These are phyloP conservation scores for Porpolomopsis calyptriformis DNA, from an alignment of 768 basidiomycete genomes.

Conservation along the genomic window DNA sequence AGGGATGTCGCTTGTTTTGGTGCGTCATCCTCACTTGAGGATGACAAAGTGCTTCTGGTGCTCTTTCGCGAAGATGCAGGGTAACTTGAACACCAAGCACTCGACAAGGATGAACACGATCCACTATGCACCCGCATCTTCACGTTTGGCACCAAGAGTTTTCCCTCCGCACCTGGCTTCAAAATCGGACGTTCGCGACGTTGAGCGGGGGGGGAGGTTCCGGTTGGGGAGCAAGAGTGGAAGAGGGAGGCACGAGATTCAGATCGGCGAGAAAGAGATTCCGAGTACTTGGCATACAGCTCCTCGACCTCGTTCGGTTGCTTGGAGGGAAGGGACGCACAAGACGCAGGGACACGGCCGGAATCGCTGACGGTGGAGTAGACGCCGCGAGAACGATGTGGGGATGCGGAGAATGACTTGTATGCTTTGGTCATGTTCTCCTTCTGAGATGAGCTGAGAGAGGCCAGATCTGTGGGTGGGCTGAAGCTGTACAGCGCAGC, in stretches of 20 bases:
- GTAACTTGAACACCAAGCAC: conserved; percentile 19
- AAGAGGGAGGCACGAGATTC: conserved; percentile 38
- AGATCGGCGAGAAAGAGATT: conserved; percentile 44
- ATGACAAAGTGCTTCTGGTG: conserved; percentile 26
- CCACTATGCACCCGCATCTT: conserved; percentile 28
- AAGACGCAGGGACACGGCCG: conserved; percentile 12
- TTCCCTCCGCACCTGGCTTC: conserved; percentile 52
- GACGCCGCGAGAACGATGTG: conserved; percentile 39
- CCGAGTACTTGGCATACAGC: conserved; percentile 44
- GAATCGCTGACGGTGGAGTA: conserved; percentile 35
- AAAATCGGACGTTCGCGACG: conserved; percentile 44
- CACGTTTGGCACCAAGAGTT: conserved; percentile 42
- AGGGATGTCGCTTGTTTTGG: conserved; percentile 14
- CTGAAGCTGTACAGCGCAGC: conserved; percentile 47
- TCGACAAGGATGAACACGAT: conserved; percentile 30
- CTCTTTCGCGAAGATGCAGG: conserved; percentile 15
- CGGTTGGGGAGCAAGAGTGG: conserved; percentile 25
- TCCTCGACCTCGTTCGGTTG: conserved; percentile 29
- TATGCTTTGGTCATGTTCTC: conserved; percentile 26
- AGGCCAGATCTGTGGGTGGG: conserved; percentile 15
- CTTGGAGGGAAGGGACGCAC: conserved; percentile 7
- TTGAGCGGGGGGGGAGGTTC: conserved; percentile 26
- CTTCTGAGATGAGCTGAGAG: conserved; percentile 19
- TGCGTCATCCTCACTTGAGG: conserved; percentile 13
- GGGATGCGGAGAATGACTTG: conserved; percentile 38